Conservation (phyloP, 1,284 basidiomycete species). For the Fistulinella cinereoalba region DNA sequence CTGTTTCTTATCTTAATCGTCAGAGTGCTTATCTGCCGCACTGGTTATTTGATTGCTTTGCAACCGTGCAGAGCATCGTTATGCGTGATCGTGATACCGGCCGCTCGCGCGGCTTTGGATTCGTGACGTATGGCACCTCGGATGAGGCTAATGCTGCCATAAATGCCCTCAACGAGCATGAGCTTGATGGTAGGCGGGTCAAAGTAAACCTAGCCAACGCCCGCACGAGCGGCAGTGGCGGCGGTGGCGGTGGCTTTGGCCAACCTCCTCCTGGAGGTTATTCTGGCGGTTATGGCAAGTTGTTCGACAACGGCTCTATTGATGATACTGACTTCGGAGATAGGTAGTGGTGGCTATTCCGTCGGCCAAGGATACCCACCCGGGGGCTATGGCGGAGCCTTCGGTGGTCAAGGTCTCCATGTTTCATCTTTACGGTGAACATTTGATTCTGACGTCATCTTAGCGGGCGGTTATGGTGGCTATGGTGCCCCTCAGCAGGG, state of each 20-base stretch:
- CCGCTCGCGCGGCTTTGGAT: conserved; percentile 95
- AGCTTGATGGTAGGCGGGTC: conserved; percentile 91
- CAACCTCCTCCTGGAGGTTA: conserved; percentile 17
- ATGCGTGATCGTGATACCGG: conserved; percentile 98
- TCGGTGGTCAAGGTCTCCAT: conserved; percentile 14
- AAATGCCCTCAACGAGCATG: conserved; percentile 79
- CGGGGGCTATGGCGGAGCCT: conserved; percentile 25
- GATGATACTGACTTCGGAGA: background rate
- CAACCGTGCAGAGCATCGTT: conserved; percentile 72
- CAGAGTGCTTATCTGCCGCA: conserved; percentile 22
- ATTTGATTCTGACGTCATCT: background rate
- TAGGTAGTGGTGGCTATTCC: conserved; percentile 18
- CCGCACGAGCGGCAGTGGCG: conserved; percentile 55
- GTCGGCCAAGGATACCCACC: conserved; percentile 19
- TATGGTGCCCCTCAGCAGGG: conserved; percentile 21
- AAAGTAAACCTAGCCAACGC: conserved; percentile 95
- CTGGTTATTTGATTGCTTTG: conserved; percentile 7
- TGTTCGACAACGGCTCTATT: background rate
- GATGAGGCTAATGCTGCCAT: conserved; percentile 83
- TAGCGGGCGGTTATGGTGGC: conserved; percentile 13
- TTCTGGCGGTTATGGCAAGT: conserved; percentile 23
- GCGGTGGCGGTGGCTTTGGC: conserved; percentile 35
- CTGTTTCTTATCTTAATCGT: conserved; percentile 38
- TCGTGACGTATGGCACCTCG: conserved; percentile 72
- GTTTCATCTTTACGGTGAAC: background rate